A percentile compares a stretch with the other conserved stretches of the same genome.
These are phyloP conservation scores for Penicillium antarcticum DNA, from an alignment of 495 filamentous ascomycete genomes.

Conservation along the genomic window DNA sequence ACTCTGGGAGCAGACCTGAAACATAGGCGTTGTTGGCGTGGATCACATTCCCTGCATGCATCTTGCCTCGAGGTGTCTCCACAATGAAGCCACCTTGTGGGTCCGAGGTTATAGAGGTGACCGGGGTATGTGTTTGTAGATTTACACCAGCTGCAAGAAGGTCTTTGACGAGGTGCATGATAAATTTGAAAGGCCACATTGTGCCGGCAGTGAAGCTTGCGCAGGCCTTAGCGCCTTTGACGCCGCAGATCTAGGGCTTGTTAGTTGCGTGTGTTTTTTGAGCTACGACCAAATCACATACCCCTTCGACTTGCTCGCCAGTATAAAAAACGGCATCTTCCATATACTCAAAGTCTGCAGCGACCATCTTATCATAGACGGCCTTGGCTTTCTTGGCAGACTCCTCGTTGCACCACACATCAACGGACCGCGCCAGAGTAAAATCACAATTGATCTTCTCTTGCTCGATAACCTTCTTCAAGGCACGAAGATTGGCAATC, in stretches of 20 bases:
- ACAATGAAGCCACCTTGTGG: slow-evolving; percentile 42
- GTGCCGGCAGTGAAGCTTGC: slow-evolving; percentile 53
- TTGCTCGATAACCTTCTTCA: slow-evolving; percentile 30
- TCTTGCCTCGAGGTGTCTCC: slow-evolving; percentile 50
- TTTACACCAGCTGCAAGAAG: slow-evolving; percentile 54
- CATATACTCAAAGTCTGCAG: slow-evolving; percentile 23
- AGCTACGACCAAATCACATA: slow-evolving; percentile 9
- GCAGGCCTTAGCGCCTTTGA: slow-evolving; percentile 30
- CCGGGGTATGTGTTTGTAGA: slow-evolving; percentile 62
- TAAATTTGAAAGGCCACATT: slow-evolving; percentile 62
- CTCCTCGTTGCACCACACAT: slow-evolving; percentile 32
- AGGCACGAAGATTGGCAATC: slow-evolving; percentile 22
- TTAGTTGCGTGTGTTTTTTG: background rate
- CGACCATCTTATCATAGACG: slow-evolving; percentile 24
- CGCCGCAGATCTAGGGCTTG: slow-evolving; percentile 19
- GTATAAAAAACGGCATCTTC: slow-evolving; percentile 26
- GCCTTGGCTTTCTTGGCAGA: slow-evolving; percentile 25
- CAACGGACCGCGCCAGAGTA: slow-evolving; percentile 31
- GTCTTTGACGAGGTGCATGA: slow-evolving; percentile 53
- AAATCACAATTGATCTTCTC: slow-evolving; percentile 41
- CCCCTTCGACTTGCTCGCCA: slow-evolving; percentile 27
- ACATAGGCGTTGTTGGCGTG: slow-evolving; percentile 75
- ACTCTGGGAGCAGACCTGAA: slow-evolving; percentile 49
- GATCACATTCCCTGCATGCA: slow-evolving; percentile 53
- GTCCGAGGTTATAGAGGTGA: slow-evolving; percentile 31